Percentiles rank a stretch among this genome's conserved stretches.
Conservation (phyloP, 2,329 filamentous ascomycete species). For the Calonectria pauciramosa region DNA sequence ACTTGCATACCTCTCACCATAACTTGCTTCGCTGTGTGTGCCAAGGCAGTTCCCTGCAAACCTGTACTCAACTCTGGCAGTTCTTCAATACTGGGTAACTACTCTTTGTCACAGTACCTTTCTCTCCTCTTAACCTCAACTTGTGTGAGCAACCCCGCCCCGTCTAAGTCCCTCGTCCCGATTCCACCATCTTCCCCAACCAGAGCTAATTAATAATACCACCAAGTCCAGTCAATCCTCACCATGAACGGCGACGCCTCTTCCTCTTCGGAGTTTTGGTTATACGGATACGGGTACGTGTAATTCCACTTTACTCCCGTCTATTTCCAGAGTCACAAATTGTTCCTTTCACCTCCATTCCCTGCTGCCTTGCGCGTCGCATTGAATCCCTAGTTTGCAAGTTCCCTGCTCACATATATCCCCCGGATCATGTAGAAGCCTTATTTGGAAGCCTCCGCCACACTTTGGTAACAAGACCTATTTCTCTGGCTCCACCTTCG, state of each 20-base stretch:
- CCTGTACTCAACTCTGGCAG: background rate
- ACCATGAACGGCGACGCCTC: slow-evolving; percentile 55
- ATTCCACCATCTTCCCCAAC: slow-evolving; percentile 4
- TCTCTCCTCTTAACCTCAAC: background rate
- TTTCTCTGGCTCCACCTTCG: slow-evolving; percentile 15
- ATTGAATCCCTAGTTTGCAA: no score
- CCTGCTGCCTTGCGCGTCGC: background rate
- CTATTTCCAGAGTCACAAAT: background rate
- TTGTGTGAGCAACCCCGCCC: slow-evolving; percentile 12
- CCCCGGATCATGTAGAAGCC: slow-evolving; percentile 67
- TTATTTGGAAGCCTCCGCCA: slow-evolving; percentile 98
- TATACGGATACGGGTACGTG: slow-evolving; percentile 94
- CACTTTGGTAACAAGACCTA: slow-evolving; percentile 80
- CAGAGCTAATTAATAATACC: slow-evolving; percentile 36
- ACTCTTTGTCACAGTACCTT: background rate
- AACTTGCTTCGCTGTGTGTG: background rate
- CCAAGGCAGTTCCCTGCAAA: background rate
- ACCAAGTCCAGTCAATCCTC: background rate
- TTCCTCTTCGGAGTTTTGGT: slow-evolving; percentile 81
- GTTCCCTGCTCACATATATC: slow-evolving; percentile 26
- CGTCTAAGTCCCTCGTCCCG: slow-evolving; percentile 2
- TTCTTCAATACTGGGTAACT: background rate
- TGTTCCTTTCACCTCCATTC: background rate
- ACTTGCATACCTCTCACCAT: background rate
- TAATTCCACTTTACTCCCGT: background rate